Evolutionary conservation across 768 basidiomycete genomes (phyloP), one percentile per base, ranked within the genome.

Genomic region (Russula virescens): DNA sequence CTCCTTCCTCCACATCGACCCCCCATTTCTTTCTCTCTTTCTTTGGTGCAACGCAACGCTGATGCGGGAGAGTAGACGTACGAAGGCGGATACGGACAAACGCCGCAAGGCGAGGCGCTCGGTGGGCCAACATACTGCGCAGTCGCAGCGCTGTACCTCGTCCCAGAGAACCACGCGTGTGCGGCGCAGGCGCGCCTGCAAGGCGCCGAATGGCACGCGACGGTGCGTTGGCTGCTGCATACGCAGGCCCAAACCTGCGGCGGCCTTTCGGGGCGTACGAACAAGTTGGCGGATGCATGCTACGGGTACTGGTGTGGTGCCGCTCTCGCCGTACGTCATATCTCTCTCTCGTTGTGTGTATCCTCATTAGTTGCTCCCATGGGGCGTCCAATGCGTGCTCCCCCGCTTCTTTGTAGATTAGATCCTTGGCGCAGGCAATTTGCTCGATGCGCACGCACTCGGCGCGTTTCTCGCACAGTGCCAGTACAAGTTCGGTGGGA

Each of bases 291-390:
- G 6, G 96, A 98, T 66, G 91, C 94, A 3, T 99, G 96, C 72
- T 99, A 99, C 73, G 91, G 90, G 66, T 98, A 97, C 73, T 99
- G 96, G 96, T 89, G 88, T 68, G 88, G 91, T 3, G 94, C 86
- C 10, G 80, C 91, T 0, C 73, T 98, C 11, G 74, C 81, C 70
- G 95, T 95, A 65, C 60, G 52, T n/a, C 51, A 26, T 25, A 23
- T 42, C 59, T 60, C 55, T 38, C 60, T 18, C 45, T 50, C 16
- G 35, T 14, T 38, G 38, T 38, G 38, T 11, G 38, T 14, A 11
- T 38, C 31, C 55, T 18, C 25, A 23, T 13, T 11, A 14, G 9
- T 25, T 18, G n/a, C 14, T 38, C 52, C 45, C 11, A 43, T 58
- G 31, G 19, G 40, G 34, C 28, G 34, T 21, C 28, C 59, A 49